These are phyloP conservation scores for Picochlorum sp. DNA, from an alignment of 139 green algal species.

Conservation along the genomic window DNA sequence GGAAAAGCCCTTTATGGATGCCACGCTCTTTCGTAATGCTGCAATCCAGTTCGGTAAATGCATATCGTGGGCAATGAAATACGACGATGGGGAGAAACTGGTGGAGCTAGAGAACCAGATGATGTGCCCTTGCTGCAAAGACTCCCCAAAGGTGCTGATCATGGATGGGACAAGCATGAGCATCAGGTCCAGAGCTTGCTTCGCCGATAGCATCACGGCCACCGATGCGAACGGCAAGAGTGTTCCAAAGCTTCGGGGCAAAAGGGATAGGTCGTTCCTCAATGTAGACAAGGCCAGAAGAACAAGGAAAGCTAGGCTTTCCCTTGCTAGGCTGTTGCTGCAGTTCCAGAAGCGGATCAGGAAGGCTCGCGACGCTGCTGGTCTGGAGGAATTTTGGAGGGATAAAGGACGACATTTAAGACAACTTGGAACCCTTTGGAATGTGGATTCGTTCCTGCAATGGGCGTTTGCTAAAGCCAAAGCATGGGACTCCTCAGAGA, in stretches of 20 bases:
- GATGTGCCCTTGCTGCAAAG: neutral
- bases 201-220: neutral
- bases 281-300: neutral
- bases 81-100: no score
- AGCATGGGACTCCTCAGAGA: neutral
- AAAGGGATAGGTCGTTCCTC: neutral
- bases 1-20: neutral
- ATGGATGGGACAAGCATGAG: constrained; percentile 2
- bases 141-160: neutral
- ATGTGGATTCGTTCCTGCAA: neutral
- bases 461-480: neutral
- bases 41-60: neutral
- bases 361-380: neutral
- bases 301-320: neutral
- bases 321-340: neutral
- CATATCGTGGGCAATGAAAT: neutral
- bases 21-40: neutral
- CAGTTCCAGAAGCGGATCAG: neutral
- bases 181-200: constrained; percentile 1
- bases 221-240: neutral
- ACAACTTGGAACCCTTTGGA: neutral
- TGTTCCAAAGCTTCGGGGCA: neutral
- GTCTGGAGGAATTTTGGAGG: neutral
- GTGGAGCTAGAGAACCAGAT: neutral
- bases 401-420: neutral